phyloP scores from a whole-genome alignment of 768 basidiomycete species.

The Fomitopsis serialis region DNA sequence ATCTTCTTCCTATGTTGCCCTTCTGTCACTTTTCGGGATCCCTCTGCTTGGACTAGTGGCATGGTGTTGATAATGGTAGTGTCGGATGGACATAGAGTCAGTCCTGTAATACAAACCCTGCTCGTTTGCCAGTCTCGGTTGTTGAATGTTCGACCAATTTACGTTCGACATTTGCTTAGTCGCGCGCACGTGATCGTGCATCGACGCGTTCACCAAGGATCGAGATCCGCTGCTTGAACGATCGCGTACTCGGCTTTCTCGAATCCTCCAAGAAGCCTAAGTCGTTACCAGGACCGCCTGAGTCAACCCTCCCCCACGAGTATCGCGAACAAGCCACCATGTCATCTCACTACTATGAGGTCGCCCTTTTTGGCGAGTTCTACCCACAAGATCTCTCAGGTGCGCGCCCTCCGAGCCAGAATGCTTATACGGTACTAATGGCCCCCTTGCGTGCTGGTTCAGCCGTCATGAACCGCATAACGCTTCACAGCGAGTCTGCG shows the following conservation, averaged over 20 bases:
- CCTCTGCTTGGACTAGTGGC: too few species aligned
- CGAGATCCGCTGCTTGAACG: too few species aligned
- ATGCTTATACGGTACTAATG: too few species aligned
- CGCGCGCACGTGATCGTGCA: too few species aligned
- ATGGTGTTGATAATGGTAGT: background rate
- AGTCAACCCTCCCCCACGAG: too few species aligned
- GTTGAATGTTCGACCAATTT: background rate
- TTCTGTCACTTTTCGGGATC: background rate
- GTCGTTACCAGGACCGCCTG: too few species aligned
- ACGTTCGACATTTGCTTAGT: too few species aligned
- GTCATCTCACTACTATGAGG: conserved; percentile 63
- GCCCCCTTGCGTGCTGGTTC: too few species aligned
- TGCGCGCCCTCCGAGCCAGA: background rate
- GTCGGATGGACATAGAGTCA: background rate
- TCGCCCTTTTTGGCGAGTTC: conserved; percentile 80
- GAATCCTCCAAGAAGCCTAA: too few species aligned
- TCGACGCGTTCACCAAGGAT: too few species aligned
- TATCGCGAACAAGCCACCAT: background rate
- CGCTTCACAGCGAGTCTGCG: conserved; percentile 76
- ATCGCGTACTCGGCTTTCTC: too few species aligned
- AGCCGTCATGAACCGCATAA: conserved; percentile 74
- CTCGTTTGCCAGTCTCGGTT: background rate
- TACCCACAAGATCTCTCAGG: conserved; percentile 60
- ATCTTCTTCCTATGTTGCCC: background rate
- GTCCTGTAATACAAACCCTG: background rate